phyloP scores from a whole-genome alignment of 176 grass and related monocot species.

The Oryza officinalis region DNA sequence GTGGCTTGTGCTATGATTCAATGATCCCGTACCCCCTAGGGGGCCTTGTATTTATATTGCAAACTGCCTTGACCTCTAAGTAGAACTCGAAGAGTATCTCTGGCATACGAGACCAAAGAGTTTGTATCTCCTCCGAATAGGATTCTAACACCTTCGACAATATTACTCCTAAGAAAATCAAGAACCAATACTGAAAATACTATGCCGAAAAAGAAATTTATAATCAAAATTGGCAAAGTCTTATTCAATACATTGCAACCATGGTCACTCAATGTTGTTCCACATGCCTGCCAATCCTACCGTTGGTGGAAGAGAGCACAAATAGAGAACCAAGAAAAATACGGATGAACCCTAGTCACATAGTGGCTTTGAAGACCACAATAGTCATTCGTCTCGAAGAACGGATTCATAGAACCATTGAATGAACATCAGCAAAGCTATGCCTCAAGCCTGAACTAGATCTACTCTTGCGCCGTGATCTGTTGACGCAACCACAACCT shows the following conservation, averaged over 20 bases:
- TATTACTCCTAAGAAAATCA: too few relatives aligned
- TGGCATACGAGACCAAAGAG: too few relatives aligned
- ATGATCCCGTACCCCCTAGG: too few relatives aligned
- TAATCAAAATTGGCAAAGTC: background rate
- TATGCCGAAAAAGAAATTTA: background rate
- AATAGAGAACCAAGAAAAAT: background rate
- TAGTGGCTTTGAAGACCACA: background rate
- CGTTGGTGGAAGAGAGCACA: too few relatives aligned
- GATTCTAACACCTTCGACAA: too few relatives aligned
- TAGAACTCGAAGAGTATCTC: too few relatives aligned
- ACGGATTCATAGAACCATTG: background rate
- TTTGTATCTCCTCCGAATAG: too few relatives aligned
- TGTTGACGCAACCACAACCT: background rate
- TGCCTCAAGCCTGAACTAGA: background rate
- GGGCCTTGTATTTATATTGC: too few relatives aligned
- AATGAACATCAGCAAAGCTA: too few relatives aligned
- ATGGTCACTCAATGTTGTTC: background rate
- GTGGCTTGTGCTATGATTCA: too few relatives aligned
- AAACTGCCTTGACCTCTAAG: too few relatives aligned
- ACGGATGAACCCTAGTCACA: background rate
- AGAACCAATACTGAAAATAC: background rate
- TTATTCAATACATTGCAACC: background rate
- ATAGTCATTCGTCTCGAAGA: background rate
- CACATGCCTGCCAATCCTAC: too few relatives aligned
- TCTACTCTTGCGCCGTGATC: background rate